Evolutionary conservation across 768 basidiomycete genomes (phyloP), one percentile per base, ranked within the genome.

Genomic region (Lactifluus subvellereus): DNA sequence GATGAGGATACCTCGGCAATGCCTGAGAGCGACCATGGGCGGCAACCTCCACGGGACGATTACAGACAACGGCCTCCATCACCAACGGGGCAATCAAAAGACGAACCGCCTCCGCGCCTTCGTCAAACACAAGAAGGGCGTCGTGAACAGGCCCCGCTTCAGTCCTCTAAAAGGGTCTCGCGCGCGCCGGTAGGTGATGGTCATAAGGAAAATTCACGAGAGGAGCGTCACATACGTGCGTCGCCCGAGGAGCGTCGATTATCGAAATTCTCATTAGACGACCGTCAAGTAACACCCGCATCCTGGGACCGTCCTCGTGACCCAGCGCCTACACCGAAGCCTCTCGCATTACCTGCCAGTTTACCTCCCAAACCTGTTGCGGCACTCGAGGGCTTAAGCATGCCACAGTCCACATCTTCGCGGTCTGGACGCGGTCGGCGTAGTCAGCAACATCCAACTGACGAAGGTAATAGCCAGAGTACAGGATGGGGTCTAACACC

Each of bases 221-320:
- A 59, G 32, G 62, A 48, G 10, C 45, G 57, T 27, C 27, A 22
- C 45, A 33, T 18, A 43, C 37, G 4, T 10, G 22, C n/a, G 11
- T 14, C 52, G 22, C 13, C 35, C 2, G 57, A 63, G 27, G 58
- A 49, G 13, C 38, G 32, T 30, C 53, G 58, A 20, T 7, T 32
- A 16, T 11, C 38, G 9, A 59, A 49, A 27, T 16, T 37, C 30
- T 4, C 47, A 8, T 6, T 53, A 38, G 58, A 60, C 32, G 18
- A 54, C 16, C 57, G 57, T 11, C 57, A 50, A 14, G 16, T 37
- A 10, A 51, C 35, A 33, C 62, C 58, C 2, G 58, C 62, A 27
- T 64, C 58, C 14, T 64, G 62, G 62, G 62, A 63, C 38, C 62
- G 62, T 43, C 62, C 62, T 40, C 62, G 57, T 48, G 52, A 64